phyloP scores from a whole-genome alignment of 257 asterid genomes.

The Datura wrightii region DNA sequence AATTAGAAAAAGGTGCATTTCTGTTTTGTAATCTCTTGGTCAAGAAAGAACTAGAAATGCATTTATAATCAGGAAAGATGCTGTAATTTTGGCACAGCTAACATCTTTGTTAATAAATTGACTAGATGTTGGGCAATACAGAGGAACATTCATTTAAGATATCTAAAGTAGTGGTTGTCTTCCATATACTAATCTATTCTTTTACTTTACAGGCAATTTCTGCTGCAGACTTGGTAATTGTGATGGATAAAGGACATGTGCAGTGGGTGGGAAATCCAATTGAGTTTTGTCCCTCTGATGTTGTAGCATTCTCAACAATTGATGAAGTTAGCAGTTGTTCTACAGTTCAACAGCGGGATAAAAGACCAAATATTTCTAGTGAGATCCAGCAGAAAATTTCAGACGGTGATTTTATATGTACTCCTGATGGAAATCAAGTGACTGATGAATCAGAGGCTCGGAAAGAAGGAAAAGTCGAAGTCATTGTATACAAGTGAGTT shows the following conservation, averaged over 20 bases:
- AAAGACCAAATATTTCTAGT: conserved; percentile 36
- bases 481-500: conserved; percentile 79
- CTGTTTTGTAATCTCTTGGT: not conserved
- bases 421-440: conserved; percentile 55
- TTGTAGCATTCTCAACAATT: conserved; percentile 59
- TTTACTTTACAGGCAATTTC: conserved; percentile 69
- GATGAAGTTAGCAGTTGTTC: conserved; percentile 50
- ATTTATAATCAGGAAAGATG: conserved; percentile 20
- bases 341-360: conserved; percentile 43
- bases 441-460: conserved; percentile 67
- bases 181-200: not conserved
- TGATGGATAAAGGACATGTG: conserved; percentile 85
- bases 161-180: not conserved
- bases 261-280: conserved; percentile 82
- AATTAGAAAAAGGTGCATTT: not conserved
- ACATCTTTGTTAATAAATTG: conserved; percentile 11
- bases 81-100: conserved; percentile 12
- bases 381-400: conserved; percentile 45
- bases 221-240: conserved; percentile 73
- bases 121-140: not conserved
- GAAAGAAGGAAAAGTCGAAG: conserved; percentile 91
- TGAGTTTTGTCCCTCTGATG: conserved; percentile 60
- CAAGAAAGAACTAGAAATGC: conserved; percentile 9
- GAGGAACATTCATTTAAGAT: conserved; percentile 24
- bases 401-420: conserved; percentile 50